phyloP scores from a whole-genome alignment of 257 asterid species.

The Rhazya stricta region DNA sequence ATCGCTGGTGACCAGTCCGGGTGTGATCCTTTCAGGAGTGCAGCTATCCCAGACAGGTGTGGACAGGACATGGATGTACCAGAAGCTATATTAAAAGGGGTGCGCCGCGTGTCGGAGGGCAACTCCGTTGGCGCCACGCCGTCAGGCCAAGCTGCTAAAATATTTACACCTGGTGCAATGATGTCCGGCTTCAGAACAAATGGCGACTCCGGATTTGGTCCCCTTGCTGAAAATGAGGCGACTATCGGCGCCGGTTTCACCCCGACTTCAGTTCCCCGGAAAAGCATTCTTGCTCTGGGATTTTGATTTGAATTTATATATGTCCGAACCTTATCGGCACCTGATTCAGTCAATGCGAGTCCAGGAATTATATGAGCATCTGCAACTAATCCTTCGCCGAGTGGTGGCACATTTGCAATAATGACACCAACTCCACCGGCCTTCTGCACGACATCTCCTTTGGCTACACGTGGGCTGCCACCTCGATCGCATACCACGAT shows the following conservation, averaged over 20 bases:
- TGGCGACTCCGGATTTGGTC: conserved; percentile 49
- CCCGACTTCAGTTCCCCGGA: conserved; percentile 63
- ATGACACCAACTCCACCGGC: conserved; percentile 77
- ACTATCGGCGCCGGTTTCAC: conserved; percentile 78
- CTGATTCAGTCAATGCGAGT: conserved; percentile 49
- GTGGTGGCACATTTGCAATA: conserved; percentile 67
- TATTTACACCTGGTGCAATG: conserved; percentile 88
- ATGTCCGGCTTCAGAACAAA: conserved; percentile 68
- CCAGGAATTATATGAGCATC: conserved; percentile 79
- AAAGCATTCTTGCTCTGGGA: conserved; percentile 54
- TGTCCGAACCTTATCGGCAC: conserved; percentile 26
- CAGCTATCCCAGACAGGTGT: conserved; percentile 78
- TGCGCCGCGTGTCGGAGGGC: conserved; percentile 47
- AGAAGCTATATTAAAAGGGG: conserved; percentile 57
- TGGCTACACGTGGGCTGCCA: conserved; percentile 57
- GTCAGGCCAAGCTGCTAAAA: conserved; percentile 87
- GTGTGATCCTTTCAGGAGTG: conserved; percentile 76
- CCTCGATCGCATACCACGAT: conserved; percentile 86
- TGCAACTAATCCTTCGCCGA: conserved; percentile 79
- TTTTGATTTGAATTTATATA: conserved; percentile 45
- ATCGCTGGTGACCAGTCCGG: conserved; percentile 96
- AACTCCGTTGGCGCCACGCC: conserved; percentile 57
- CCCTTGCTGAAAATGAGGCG: conserved; percentile 83
- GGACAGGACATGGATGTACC: conserved; percentile 99
- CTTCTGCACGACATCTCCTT: conserved; percentile 51